Base-by-base conservation (phyloP, 179 eudicot genomes). In the Kewa caespitosa region DNA sequence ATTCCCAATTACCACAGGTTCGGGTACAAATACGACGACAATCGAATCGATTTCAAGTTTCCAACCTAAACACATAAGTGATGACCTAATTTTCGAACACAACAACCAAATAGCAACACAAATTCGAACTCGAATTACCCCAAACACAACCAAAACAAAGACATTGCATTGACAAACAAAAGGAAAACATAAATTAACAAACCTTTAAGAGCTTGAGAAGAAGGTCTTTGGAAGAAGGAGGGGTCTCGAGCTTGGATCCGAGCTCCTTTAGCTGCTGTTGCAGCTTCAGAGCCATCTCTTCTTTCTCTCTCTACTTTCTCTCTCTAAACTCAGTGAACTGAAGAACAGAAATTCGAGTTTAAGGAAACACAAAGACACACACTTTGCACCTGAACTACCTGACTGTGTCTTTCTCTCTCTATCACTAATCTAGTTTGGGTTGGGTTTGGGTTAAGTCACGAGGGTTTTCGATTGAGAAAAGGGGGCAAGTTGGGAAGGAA, bases 161-260 rank as follows among this genome's bases (percentile, higher is more conserved):
- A 36, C 38, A 43, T 50, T 59, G 54, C 65, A 55, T 12, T 8
- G 23, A 62, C 6, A 38, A 65, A 18, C 9, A 6, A 25, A 57
- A 32, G 14, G 14, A 20, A 48, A 17, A 42, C 64, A 38, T 28
- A 38, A 23, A 66, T 61, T 33, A 76, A 13, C 32, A 42, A 22
- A 89, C 98, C 97, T 92, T 89, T 5, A 94, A 75, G 60, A 94
- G 93, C 80, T 94, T 91, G 82, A 92, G 79, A 54, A 94, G 93
- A 54, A 92, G 74, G 81, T 94, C 97, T 79, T 89, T 90, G 79
- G 89, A 76, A 36, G 96, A 28, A 22, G 97, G 98, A 41, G 83
- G 89, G 33, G 78, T 70, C 59, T 88, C 92, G 46, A 94, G 90
- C 88, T 90, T 94, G 73, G 97, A 89, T 87, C 98, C 98, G 65